Conservation (phyloP, 371 early-diverging fungal species). For the Saksenaea oblongispora region DNA sequence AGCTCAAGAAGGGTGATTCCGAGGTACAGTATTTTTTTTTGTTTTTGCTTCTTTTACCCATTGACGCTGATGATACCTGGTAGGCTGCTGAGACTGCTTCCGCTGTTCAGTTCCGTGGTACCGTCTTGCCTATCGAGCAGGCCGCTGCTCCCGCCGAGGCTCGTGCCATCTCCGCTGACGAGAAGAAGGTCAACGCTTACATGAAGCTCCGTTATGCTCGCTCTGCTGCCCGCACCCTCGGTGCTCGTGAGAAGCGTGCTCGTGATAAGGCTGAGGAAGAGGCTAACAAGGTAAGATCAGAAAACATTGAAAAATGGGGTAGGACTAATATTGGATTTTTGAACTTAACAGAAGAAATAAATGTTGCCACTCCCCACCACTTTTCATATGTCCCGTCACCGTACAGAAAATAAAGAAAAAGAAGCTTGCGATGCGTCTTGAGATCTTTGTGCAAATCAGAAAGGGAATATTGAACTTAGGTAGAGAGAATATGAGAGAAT, state of each 20-base stretch:
- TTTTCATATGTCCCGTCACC: conserved; percentile 12
- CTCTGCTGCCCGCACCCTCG: conserved; percentile 79
- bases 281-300: conserved; percentile 71
- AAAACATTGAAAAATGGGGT: conserved; percentile 20
- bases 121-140: conserved; percentile 79
- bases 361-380: conserved; percentile 1
- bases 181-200: conserved; percentile 83
- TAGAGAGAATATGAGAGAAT: too few relatives aligned
- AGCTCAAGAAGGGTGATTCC: conserved; percentile 82
- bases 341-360: conserved; percentile 14
- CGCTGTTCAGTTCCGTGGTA: conserved; percentile 76
- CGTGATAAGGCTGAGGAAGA: conserved; percentile 85
- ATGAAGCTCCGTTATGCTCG: conserved; percentile 90
- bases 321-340: conserved; percentile 1
- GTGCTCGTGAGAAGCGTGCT: conserved; percentile 83
- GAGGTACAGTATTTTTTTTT: conserved; percentile 33
- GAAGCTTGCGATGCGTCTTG: conserved; percentile 5
- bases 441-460: not conserved
- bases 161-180: conserved; percentile 84
- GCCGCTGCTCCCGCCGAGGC: conserved; percentile 68
- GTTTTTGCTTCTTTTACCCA: conserved; percentile 11
- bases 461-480: not conserved
- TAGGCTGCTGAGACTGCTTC: conserved; percentile 67
- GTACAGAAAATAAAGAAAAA: conserved; percentile 10
- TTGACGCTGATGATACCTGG: conserved; percentile 56